phyloP scores from a whole-genome alignment of 2,329 filamentous ascomycete species.

The Penicillium corylophilum region DNA sequence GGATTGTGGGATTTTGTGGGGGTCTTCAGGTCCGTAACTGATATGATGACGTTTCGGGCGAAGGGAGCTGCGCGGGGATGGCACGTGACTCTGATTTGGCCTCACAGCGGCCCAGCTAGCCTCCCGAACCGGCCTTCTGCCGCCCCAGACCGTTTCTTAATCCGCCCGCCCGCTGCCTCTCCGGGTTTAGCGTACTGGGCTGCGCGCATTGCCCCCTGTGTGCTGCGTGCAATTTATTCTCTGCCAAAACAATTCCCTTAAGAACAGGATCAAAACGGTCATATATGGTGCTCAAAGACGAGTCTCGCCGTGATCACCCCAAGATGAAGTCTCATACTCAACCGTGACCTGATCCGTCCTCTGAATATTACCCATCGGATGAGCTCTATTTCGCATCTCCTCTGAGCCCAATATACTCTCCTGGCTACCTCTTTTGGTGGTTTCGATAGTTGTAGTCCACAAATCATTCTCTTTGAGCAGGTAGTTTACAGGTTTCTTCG shows the following conservation, averaged over 20 bases:
- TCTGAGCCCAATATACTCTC: slow-evolving; percentile 20
- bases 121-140: neutral
- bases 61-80: slow-evolving; percentile 24
- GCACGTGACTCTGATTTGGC: slow-evolving; percentile 2
- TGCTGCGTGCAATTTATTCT: too few species aligned
- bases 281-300: too few species aligned
- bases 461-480: neutral
- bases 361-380: slow-evolving; percentile 16
- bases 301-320: neutral
- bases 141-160: neutral
- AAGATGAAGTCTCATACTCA: slow-evolving; percentile 14
- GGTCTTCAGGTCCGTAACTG: neutral
- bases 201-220: too few species aligned
- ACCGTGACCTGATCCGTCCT: slow-evolving; percentile 23
- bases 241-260: too few species aligned
- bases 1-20: neutral
- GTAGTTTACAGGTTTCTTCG: neutral
- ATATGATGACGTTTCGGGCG: slow-evolving; percentile 32
- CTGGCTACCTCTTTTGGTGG: slow-evolving; percentile 4
- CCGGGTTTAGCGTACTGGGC: neutral
- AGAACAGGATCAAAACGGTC: too few species aligned
- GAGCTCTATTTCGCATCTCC: neutral
- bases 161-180: neutral
- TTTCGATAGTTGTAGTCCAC: neutral
- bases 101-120: neutral